These are phyloP conservation scores for Verticillium isaacii DNA, from an alignment of 2,329 filamentous ascomycete species.

Conservation along the genomic window DNA sequence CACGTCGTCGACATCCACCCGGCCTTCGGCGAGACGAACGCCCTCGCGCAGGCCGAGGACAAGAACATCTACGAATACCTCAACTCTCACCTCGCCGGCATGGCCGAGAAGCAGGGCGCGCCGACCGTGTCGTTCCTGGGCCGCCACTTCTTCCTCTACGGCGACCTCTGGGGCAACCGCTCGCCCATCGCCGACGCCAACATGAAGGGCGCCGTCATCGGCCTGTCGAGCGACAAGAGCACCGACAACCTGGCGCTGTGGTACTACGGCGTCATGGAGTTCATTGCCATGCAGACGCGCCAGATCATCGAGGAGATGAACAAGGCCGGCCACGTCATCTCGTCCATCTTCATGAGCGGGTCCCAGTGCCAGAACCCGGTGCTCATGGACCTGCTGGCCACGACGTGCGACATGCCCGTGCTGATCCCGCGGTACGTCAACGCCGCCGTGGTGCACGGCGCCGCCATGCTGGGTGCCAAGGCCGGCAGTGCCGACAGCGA, in stretches of 20 bases:
- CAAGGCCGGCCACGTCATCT: conserved; percentile 77
- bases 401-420: conserved; percentile 86
- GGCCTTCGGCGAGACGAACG: conserved; percentile 75
- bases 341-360: conserved; percentile 97
- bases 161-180: conserved; percentile 94
- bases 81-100: conserved; percentile 76
- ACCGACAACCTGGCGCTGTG: conserved; percentile 83
- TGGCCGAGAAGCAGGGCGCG: conserved; percentile 64
- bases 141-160: conserved; percentile 97
- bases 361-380: conserved; percentile 95
- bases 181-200: conserved; percentile 87
- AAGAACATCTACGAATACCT: conserved; percentile 94
- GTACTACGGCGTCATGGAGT: conserved; percentile 97
- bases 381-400: conserved; percentile 86
- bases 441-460: conserved; percentile 94
- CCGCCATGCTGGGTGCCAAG: conserved; percentile 96
- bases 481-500: conserved; percentile 79
- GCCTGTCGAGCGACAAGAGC: conserved; percentile 80
- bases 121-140: conserved; percentile 81
- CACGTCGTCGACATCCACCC: conserved; percentile 95
- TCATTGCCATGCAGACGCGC: conserved; percentile 93
- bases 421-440: conserved; percentile 91
- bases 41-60: conserved; percentile 74
- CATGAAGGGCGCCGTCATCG: conserved; percentile 89
- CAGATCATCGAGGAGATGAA: conserved; percentile 98